phyloP scores from a whole-genome alignment of 2,329 filamentous ascomycete species.

The Alternaria hordeiaustralica region DNA sequence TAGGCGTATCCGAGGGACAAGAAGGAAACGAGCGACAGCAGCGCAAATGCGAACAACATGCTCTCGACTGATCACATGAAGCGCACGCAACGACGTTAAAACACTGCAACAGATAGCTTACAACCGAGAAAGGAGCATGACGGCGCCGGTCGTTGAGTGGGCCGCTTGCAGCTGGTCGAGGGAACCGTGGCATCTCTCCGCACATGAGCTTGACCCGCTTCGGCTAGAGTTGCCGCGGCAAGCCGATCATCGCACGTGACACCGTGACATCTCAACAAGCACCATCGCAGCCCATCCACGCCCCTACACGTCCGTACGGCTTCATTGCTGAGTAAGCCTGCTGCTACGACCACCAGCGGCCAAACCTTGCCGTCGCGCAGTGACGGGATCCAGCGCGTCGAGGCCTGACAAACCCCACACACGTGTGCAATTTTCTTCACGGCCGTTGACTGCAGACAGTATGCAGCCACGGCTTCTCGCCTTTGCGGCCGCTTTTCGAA shows the following conservation, averaged over 20 bases:
- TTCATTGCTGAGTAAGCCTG: background rate
- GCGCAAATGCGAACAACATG: slow-evolving; percentile 26
- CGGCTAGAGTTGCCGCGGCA: background rate
- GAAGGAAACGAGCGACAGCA: slow-evolving; percentile 32
- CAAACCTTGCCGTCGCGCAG: background rate
- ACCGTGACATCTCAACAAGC: slow-evolving; percentile 2
- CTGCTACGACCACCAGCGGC: background rate
- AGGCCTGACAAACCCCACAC: background rate
- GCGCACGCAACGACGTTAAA: no score
- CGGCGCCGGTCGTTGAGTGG: background rate
- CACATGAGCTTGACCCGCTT: background rate
- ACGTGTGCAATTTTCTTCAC: background rate
- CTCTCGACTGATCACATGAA: slow-evolving; percentile 21
- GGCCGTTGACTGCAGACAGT: slow-evolving; percentile 7
- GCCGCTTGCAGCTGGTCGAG: background rate
- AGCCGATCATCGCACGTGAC: slow-evolving; percentile 21
- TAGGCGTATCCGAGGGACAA: slow-evolving; percentile 56
- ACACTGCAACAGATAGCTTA: background rate
- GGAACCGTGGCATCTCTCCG: slow-evolving; percentile 4
- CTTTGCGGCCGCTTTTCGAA: slow-evolving; percentile 26
- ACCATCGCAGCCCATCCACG: background rate
- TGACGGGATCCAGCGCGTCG: background rate
- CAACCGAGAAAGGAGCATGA: slow-evolving; percentile 1
- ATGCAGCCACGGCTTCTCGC: slow-evolving; percentile 38
- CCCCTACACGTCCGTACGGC: background rate